phyloP scores from a whole-genome alignment of 768 basidiomycete genomes.

The Amyloporia xantha region DNA sequence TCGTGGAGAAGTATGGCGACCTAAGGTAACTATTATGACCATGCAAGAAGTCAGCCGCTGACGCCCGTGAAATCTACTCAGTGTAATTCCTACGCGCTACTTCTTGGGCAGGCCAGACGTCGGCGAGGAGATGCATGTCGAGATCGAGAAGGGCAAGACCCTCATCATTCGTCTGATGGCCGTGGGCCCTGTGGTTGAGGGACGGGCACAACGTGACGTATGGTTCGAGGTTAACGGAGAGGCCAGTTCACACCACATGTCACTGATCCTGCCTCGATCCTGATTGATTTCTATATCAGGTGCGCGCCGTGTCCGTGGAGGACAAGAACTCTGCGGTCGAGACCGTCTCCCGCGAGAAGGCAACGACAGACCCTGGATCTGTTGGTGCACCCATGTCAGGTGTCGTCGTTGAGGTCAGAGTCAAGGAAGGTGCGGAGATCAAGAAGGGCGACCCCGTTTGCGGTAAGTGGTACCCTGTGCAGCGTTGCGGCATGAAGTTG shows the following conservation, averaged over 20 bases:
- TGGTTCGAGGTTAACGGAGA: constrained; percentile 99
- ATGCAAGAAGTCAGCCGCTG: neutral
- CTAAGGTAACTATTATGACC: constrained; percentile 53
- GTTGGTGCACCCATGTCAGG: constrained; percentile 97
- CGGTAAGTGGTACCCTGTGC: constrained; percentile 44
- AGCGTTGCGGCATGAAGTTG: constrained; percentile 6
- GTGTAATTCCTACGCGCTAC: constrained; percentile 92
- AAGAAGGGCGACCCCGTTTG: constrained; percentile 97
- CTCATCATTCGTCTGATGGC: constrained; percentile 96
- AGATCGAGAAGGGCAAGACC: constrained; percentile 95
- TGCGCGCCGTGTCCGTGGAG: constrained; percentile 91
- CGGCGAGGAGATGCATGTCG: constrained; percentile 95
- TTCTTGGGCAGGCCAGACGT: constrained; percentile 90
- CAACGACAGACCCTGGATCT: constrained; percentile 89
- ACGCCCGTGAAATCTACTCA: constrained; percentile 33
- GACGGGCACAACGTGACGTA: constrained; percentile 88
- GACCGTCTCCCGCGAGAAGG: constrained; percentile 90
- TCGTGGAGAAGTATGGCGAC: constrained; percentile 94
- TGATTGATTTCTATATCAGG: constrained; percentile 33
- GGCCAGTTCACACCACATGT: constrained; percentile 34
- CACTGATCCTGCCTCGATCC: constrained; percentile 1
- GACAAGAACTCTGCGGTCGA: constrained; percentile 98
- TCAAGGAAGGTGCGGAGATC: constrained; percentile 96
- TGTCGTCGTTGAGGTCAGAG: constrained; percentile 95
- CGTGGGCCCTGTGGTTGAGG: constrained; percentile 87